These are phyloP conservation scores for Trichoderma sp. DNA, from an alignment of 2,329 filamentous ascomycete species.

Conservation along the genomic window DNA sequence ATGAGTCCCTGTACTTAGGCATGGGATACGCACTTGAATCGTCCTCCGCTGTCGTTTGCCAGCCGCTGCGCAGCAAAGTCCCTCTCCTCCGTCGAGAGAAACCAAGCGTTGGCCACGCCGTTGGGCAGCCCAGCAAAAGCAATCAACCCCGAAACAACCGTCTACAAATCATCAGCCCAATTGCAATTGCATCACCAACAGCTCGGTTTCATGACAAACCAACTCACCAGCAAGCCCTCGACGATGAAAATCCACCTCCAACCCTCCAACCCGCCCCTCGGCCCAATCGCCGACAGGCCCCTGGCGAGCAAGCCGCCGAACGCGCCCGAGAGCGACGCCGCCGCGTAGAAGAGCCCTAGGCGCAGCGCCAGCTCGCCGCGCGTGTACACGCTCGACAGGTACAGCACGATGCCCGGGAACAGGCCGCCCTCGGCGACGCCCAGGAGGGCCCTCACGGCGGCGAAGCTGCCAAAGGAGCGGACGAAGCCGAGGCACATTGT, in stretches of 20 bases:
- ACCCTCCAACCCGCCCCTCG: slow-evolving; percentile 53
- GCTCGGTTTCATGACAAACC: no score
- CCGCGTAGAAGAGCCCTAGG: slow-evolving; percentile 69
- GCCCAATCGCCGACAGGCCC: slow-evolving; percentile 62
- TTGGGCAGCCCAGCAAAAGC: slow-evolving; percentile 60
- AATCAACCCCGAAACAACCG: slow-evolving; percentile 54
- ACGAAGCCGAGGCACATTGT: slow-evolving; percentile 61
- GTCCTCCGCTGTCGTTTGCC: slow-evolving; percentile 41
- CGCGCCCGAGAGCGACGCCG: slow-evolving; percentile 65
- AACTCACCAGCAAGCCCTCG: slow-evolving; percentile 52
- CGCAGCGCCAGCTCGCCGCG: slow-evolving; percentile 62
- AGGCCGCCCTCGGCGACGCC: slow-evolving; percentile 67
- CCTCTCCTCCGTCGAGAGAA: slow-evolving; percentile 56
- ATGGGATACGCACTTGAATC: slow-evolving; percentile 43
- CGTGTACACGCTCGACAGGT: slow-evolving; percentile 64
- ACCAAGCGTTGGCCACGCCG: slow-evolving; percentile 54
- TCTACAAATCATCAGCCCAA: slow-evolving; percentile 42
- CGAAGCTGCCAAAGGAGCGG: slow-evolving; percentile 57
- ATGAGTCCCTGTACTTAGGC: no score
- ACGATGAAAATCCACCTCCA: slow-evolving; percentile 68
- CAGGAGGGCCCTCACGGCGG: slow-evolving; percentile 62
- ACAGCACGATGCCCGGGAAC: slow-evolving; percentile 68
- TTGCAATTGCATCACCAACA: no score
- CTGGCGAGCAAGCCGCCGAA: slow-evolving; percentile 62
- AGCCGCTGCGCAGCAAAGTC: slow-evolving; percentile 52